Evolutionary conservation across 2,329 filamentous ascomycete genomes (phyloP), one percentile per base, ranked within the genome.

Genomic region (Fusarium incarnatum): DNA sequence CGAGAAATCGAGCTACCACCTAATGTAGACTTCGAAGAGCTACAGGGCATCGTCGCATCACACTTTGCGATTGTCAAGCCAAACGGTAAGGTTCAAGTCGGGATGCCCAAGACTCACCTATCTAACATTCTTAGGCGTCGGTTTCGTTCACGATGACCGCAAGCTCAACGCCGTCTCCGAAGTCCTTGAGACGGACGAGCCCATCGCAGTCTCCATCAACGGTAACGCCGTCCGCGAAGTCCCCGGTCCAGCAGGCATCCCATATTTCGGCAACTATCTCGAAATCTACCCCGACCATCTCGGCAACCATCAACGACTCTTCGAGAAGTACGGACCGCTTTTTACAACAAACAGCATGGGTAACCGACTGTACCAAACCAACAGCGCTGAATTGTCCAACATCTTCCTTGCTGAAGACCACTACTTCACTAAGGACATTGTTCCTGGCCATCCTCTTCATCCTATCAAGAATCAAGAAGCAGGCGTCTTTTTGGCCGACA

Each of bases 221-320:
- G 84, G 85, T 8, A 79, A 84, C 37, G 71, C 79, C 4, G 82
- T 87, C 4, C 83, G 82, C 4, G 79, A 83, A 2, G 77, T 88
- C 7, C 87, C 85, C 0, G 86, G 86, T 0, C 84, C 86, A 9
- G 75, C 74, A 9, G 82, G 80, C 1, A 77, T 85, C 0, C 83
- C 84, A 3, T 79, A 82, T 18, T 76, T 88, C 4, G 87, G 87
- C 7, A 87, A 83, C 70, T 86, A 83, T 77, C 83, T 84, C 44
- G 85, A 88, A 59, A 75, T 88, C 15, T 89, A 82, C 70, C 87
- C 87, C 0, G 87, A 89, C 67, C 86, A 87, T 55, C 79, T 89
- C 1, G 86, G 87, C 2, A 88, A 88, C 73, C 82, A 87, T 60
- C 81, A 87, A 40, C 81, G 86, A 0, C 78, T 88, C 0, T 88